Percentiles rank a stretch among this genome's conserved stretches.
Conservation (phyloP, 805 yeast species). For the Wickerhamomyces kurtzmanii region DNA sequence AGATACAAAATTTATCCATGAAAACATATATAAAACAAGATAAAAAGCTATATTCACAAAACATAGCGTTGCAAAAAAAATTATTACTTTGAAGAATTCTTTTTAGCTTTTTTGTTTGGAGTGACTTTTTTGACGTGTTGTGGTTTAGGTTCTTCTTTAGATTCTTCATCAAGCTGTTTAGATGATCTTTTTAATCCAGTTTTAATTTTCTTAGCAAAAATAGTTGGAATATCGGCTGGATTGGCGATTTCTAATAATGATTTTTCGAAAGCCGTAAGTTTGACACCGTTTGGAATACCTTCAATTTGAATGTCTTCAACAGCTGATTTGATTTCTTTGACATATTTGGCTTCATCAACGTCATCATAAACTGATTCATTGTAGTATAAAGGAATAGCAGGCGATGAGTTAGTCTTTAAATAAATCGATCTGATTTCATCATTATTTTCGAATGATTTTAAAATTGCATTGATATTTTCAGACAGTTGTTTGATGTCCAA, state of each 20-base stretch:
- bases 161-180: too few relatives aligned
- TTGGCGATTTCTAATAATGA: slow-evolving; percentile 80
- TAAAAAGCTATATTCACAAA: too few relatives aligned
- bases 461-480: slow-evolving; percentile 50
- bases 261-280: slow-evolving; percentile 54
- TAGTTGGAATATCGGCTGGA: slow-evolving; percentile 53
- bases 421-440: slow-evolving; percentile 44
- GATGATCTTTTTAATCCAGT: too few relatives aligned
- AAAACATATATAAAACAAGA: too few relatives aligned
- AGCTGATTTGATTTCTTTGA: slow-evolving; percentile 12
- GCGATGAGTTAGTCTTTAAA: slow-evolving; percentile 62
- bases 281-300: slow-evolving; percentile 27
- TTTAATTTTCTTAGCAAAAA: slow-evolving; percentile 48
- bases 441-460: slow-evolving; percentile 31
- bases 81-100: too few relatives aligned
- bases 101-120: too few relatives aligned
- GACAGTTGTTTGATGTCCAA: slow-evolving; percentile 39
- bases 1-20: too few relatives aligned
- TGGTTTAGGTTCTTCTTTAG: too few relatives aligned
- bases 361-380: slow-evolving; percentile 37
- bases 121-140: too few relatives aligned
- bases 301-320: slow-evolving; percentile 20
- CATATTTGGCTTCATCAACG: slow-evolving; percentile 17
- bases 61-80: too few relatives aligned
- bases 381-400: slow-evolving; percentile 77